phyloP scores from a whole-genome alignment of 2,329 filamentous ascomycete species.

The Trichoderma hamatum region DNA sequence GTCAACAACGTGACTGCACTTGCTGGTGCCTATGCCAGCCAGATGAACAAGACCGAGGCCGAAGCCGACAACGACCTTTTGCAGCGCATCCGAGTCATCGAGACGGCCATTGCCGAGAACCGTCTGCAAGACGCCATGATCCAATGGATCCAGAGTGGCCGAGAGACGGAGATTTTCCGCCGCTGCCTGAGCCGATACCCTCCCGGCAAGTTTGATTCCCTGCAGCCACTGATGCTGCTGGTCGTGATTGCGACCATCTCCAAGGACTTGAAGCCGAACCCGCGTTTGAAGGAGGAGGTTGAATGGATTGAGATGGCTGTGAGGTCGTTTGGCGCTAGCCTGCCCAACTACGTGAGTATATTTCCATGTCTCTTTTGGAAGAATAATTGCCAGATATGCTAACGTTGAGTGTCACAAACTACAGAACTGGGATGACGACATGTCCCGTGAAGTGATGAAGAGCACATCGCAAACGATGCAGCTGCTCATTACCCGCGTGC shows the following conservation, averaged over 20 bases:
- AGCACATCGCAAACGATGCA: constrained; percentile 46
- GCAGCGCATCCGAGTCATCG: constrained; percentile 60
- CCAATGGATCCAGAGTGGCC: constrained; percentile 67
- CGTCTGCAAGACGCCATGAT: constrained; percentile 66
- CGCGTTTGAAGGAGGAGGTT: constrained; percentile 58
- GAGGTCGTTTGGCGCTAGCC: constrained; percentile 53
- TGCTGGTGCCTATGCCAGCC: constrained; percentile 42
- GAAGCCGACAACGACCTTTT: constrained; percentile 56
- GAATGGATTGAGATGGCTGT: constrained; percentile 64
- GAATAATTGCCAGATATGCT: background rate
- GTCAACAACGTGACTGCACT: constrained; percentile 40
- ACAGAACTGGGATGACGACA: constrained; percentile 46
- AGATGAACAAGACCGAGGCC: constrained; percentile 42
- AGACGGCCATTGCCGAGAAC: constrained; percentile 62
- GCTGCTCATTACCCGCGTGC: constrained; percentile 42
- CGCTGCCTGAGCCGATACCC: constrained; percentile 45
- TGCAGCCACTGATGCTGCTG: constrained; percentile 64
- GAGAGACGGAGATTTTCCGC: constrained; percentile 65
- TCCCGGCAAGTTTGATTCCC: constrained; percentile 51
- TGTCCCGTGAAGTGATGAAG: constrained; percentile 43
- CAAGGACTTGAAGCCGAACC: constrained; percentile 57
- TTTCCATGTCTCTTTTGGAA: background rate
- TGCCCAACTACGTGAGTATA: constrained; percentile 55
- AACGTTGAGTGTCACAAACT: background rate
- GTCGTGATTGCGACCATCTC: constrained; percentile 67